Percentiles rank a stretch among this genome's conserved stretches.
phyloP scores from a whole-genome alignment of 805 yeast species.

The Monosporozyma aerobia region DNA sequence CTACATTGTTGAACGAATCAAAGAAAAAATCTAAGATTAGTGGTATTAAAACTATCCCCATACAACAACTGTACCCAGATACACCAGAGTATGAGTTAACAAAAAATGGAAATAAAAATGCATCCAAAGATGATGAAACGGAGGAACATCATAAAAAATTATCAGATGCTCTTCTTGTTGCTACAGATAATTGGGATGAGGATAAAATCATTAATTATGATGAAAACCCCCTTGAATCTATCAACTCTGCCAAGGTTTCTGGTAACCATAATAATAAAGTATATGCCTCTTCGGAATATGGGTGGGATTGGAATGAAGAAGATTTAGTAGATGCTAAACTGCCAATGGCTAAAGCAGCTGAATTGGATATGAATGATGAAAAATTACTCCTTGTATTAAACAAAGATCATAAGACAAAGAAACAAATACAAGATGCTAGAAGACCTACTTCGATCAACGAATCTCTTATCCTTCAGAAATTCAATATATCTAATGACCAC shows the following conservation, averaged over 20 bases:
- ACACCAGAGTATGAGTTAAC: slow-evolving; percentile 13
- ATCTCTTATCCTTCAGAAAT: slow-evolving; percentile 46
- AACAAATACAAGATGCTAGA: slow-evolving; percentile 2
- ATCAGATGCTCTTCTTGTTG: slow-evolving; percentile 49
- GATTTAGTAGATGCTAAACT: slow-evolving; percentile 66
- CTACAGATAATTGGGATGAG: slow-evolving; percentile 75
- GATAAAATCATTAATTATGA: slow-evolving; percentile 26
- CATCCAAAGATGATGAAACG: slow-evolving; percentile 13
- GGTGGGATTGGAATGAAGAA: slow-evolving; percentile 38
- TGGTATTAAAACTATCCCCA: slow-evolving; percentile 15
- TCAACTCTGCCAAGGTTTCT: slow-evolving; percentile 6
- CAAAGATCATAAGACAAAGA: background rate
- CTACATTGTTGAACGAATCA: slow-evolving; percentile 2
- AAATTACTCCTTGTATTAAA: slow-evolving; percentile 50
- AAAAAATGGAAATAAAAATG: slow-evolving; percentile 6
- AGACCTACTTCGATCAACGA: slow-evolving; percentile 40
- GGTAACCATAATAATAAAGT: slow-evolving; percentile 19
- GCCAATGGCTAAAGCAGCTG: slow-evolving; percentile 22
- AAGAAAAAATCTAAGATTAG: slow-evolving; percentile 4
- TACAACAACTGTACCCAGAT: slow-evolving; percentile 17
- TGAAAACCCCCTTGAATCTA: background rate
- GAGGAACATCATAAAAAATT: slow-evolving; percentile 21
- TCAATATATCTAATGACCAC: slow-evolving; percentile 81
- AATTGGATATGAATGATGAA: slow-evolving; percentile 81
- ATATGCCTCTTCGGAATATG: background rate